Evolutionary conservation across 495 filamentous ascomycete genomes (phyloP), one percentile per base, ranked within the genome.

Genomic region (Hypoxylon crocopeplum): DNA sequence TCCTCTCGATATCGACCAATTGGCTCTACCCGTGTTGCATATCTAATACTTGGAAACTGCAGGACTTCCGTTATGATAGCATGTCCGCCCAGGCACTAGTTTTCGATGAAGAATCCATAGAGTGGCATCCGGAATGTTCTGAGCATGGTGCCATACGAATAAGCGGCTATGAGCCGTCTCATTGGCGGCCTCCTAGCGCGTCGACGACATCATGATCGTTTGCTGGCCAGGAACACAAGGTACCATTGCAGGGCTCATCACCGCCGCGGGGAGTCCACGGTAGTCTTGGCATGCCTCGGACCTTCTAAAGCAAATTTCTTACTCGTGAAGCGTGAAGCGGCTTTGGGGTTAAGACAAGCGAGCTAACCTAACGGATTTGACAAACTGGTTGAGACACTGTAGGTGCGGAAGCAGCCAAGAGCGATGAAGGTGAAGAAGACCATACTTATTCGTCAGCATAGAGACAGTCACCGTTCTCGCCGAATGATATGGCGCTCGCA

Each of bases 241-340:
- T 64, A 12, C 22, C 52, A 53, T 56, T 62, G 34, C 51, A 56
- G 59, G 46, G 33, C 47, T 45, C 7, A 56, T 56, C 52, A 46
- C 33, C 27, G 17, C 32, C 58, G 47, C 47, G 51, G 53, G 36
- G 41, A 48, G 37, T 21, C 27, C 48, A 45, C 33, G 36, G n/a
- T 27, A n/a, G 54, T 54, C 54, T 64, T 64, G 60, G 54, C 60
- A 49, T 48, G 17, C 52, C 36, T 56, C 37, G 24, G 33, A 51
- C 24, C 46, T 41, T 24, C 27, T n/a, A n/a, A 52, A 42, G 30
- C 24, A 41, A 39, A 58, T 51, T 40, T 52, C 40, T 20, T 33
- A 25, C 41, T 49, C 22, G 32, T 32, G 36, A n/a, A n/a, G n/a
- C n/a, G n/a, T n/a, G n/a, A n/a, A 24, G 16, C 11, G 20, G 17